Evolutionary conservation across 805 yeast species (phyloP).

Genomic region (Isabelozyma pseudorhagii): DNA sequence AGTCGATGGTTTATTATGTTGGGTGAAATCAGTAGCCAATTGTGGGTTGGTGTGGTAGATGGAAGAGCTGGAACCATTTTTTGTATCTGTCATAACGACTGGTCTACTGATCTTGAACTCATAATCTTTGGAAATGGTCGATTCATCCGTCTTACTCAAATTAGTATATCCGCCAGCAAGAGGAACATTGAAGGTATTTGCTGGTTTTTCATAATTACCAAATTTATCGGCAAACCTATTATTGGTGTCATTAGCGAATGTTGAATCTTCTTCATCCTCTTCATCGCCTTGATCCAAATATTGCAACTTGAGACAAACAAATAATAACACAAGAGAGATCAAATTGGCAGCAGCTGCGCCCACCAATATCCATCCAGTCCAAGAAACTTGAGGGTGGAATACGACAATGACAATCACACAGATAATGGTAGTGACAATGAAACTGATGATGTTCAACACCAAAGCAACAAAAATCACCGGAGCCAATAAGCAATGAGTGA

Average conservation of each 20-base stretch:
- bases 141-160: conserved; percentile 7
- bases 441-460: conserved; percentile 45
- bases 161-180: conserved; percentile 4
- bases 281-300: conserved; percentile 14
- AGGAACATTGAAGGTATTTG: conserved; percentile 11
- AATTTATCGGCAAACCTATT: conserved; percentile 18
- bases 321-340: conserved; percentile 47
- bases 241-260: conserved; percentile 1
- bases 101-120: conserved; percentile 13
- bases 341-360: conserved; percentile 62
- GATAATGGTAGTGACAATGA: conserved; percentile 51
- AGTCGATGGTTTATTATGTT: conserved; percentile 7
- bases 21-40: conserved; percentile 31
- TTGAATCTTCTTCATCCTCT: conserved; percentile 9
- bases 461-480: conserved; percentile 37
- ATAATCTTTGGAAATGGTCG: conserved; percentile 22
- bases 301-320: conserved; percentile 29
- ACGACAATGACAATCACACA: conserved; percentile 55
- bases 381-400: conserved; percentile 61
- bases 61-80: conserved; percentile 16
- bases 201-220: background rate
- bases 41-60: conserved; percentile 31
- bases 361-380: conserved; percentile 73
- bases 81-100: background rate
- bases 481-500: conserved; percentile 21